A percentile compares a stretch with the other conserved stretches of the same genome.
Evolutionary conservation across 352 stramenopile species (phyloP).

Genomic region (Phytophthora citricola): DNA sequence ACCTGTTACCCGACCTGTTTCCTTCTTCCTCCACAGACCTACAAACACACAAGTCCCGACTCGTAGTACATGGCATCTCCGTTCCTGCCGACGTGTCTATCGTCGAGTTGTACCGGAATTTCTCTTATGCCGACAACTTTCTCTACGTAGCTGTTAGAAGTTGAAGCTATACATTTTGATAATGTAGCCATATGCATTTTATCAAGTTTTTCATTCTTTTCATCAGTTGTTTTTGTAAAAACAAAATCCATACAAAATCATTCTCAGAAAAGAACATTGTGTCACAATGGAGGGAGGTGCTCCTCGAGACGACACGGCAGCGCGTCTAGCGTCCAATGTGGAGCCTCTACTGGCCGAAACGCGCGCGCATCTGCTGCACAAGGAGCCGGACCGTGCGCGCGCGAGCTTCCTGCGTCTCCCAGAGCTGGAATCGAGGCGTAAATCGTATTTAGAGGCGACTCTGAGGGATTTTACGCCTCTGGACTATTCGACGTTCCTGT

Average conservation of each 20-base stretch:
- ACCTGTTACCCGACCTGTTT: slow-evolving; percentile 75
- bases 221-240: slow-evolving; percentile 3
- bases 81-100: slow-evolving; percentile 62
- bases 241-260: slow-evolving; percentile 1
- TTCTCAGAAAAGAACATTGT: slow-evolving; percentile 30
- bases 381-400: slow-evolving; percentile 62
- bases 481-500: slow-evolving; percentile 68
- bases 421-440: slow-evolving; percentile 48
- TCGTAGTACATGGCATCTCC: slow-evolving; percentile 67
- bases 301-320: slow-evolving; percentile 10
- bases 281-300: slow-evolving; percentile 5
- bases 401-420: slow-evolving; percentile 65
- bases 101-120: slow-evolving; percentile 63
- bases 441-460: slow-evolving; percentile 55
- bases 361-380: slow-evolving; percentile 54
- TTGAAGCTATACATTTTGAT: neutral
- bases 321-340: slow-evolving; percentile 23
- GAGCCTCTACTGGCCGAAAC: slow-evolving; percentile 40
- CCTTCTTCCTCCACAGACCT: slow-evolving; percentile 11
- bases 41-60: slow-evolving; percentile 19
- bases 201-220: neutral
- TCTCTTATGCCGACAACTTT: slow-evolving; percentile 82
- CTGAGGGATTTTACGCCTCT: slow-evolving; percentile 69
- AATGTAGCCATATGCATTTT: neutral
- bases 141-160: slow-evolving; percentile 62